Base-by-base conservation (phyloP, 371 early-diverging fungal genomes). In the Circinella minor region DNA sequence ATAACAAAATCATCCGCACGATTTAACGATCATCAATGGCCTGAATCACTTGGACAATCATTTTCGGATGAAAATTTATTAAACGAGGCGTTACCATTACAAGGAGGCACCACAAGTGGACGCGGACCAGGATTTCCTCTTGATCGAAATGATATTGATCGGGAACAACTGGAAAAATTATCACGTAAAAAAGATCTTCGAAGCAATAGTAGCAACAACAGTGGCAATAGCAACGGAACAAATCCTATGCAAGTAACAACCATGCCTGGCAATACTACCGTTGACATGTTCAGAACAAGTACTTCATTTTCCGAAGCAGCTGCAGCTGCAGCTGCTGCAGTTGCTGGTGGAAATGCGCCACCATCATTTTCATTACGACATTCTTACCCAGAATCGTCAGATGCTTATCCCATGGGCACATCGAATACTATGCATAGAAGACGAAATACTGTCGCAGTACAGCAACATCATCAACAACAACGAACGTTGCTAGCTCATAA, bases 81-180 rank as follows among this genome's bases (percentile, higher is more conserved):
- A 13, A 49, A 7, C 27, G 57, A 57, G 6, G n/a, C 27, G 9
- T 57, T 57, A 27, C 57, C 57, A 10, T 34, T 69, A 27, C 63
- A 63, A 34, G 55, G 13, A 7, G 55, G 59, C 7, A n/a, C 38
- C 10, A 63, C 36, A n/a, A 54, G 38, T 8, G 48, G 38, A 36
- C 65, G 65, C 6, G 64, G 61, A 38, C 49, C 63, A 55, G 48
- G 46, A 3, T 61, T 61, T 20, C 68, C 68, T 46, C 57, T 51
- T 36, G 49, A 54, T 43, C 70, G 72, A 13, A 68, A 68, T 18
- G 65, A 72, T 38, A 72, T 72, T 65, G 72, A 72, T 55, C 63
- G 65, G 3, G 72, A 72, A 49, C 72, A 72, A 43, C 61, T 72
- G 15, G 65, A 72, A 36, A 72, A 72, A 55, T 49, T 72, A 8